These are phyloP conservation scores for Plantago major DNA, from an alignment of 257 asterid genomes.

Conservation along the genomic window DNA sequence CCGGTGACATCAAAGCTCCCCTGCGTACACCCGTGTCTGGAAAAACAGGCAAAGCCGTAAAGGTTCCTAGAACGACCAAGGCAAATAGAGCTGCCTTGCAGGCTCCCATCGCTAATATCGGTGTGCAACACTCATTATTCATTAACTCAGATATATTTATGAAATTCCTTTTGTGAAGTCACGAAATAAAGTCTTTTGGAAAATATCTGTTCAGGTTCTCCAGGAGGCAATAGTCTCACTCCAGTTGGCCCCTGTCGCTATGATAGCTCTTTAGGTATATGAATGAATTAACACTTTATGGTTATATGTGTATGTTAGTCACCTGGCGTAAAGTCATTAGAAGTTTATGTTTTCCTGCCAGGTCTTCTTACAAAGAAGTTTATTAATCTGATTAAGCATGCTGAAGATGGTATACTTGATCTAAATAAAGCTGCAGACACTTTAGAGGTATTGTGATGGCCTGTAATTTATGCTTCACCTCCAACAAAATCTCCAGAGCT, in stretches of 20 bases:
- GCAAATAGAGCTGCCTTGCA: constrained; percentile 60
- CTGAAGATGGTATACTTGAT: constrained; percentile 96
- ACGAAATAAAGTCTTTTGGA: constrained; percentile 13
- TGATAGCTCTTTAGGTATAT: constrained; percentile 90
- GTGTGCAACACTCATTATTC: constrained; percentile 37
- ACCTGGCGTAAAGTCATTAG: not conserved
- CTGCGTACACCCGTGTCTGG: constrained; percentile 65
- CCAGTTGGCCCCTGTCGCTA: constrained; percentile 82
- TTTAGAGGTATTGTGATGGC: constrained; percentile 53
- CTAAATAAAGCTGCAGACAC: constrained; percentile 93
- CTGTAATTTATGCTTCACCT: constrained; percentile 21
- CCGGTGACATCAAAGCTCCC: constrained; percentile 28
- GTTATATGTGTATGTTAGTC: constrained; percentile 11
- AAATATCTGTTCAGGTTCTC: constrained; percentile 55
- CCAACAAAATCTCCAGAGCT: constrained; percentile 20
- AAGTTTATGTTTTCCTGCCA: constrained; percentile 23
- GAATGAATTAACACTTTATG: constrained; percentile 6
- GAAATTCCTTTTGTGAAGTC: constrained; percentile 1
- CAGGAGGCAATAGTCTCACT: constrained; percentile 35
- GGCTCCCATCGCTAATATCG: constrained; percentile 47
- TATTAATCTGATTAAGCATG: constrained; percentile 79
- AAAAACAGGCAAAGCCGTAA: constrained; percentile 73
- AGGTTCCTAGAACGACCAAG: constrained; percentile 71
- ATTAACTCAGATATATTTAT: constrained; percentile 7
- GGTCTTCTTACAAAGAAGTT: constrained; percentile 95